Conservation (phyloP, 106 monocot genomes). For the Allium sativum region DNA sequence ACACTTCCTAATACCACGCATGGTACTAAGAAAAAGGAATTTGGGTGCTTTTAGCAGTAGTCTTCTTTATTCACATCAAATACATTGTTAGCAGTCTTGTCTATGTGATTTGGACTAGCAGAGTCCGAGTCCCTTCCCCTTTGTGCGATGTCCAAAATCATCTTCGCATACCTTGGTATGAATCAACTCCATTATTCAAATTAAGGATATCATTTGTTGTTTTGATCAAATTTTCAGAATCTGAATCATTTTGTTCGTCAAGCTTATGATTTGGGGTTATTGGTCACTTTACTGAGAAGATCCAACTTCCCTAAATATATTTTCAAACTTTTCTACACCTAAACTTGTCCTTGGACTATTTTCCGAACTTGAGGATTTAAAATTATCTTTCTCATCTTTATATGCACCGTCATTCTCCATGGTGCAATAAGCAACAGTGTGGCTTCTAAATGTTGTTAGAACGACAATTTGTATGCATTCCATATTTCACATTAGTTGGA, state of each 20-base stretch:
- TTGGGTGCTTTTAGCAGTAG: too few species aligned
- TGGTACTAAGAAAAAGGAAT: too few species aligned
- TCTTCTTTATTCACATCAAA: background rate
- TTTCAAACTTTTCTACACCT: conserved; percentile 16
- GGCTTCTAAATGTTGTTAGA: background rate
- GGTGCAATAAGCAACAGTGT: background rate
- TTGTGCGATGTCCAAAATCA: background rate
- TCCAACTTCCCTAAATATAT: background rate
- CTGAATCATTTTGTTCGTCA: conserved; percentile 4
- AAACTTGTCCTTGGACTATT: conserved; percentile 2
- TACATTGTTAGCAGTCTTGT: too few species aligned
- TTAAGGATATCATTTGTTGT: background rate
- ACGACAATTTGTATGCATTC: background rate
- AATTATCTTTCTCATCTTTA: conserved; percentile 16
- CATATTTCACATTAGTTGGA: background rate
- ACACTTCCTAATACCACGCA: too few species aligned
- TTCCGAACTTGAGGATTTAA: conserved; percentile 4
- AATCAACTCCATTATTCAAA: background rate
- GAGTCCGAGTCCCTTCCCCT: background rate
- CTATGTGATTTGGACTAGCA: background rate
- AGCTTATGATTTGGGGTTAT: background rate
- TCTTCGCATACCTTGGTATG: background rate
- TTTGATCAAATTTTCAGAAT: background rate
- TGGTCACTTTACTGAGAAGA: conserved; percentile 6
- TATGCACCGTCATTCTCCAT: conserved; percentile 10